Percentiles rank a stretch among this genome's conserved stretches.
phyloP scores from a whole-genome alignment of 2,329 filamentous ascomycete genomes.

The Hymenoscyphus repandus region DNA sequence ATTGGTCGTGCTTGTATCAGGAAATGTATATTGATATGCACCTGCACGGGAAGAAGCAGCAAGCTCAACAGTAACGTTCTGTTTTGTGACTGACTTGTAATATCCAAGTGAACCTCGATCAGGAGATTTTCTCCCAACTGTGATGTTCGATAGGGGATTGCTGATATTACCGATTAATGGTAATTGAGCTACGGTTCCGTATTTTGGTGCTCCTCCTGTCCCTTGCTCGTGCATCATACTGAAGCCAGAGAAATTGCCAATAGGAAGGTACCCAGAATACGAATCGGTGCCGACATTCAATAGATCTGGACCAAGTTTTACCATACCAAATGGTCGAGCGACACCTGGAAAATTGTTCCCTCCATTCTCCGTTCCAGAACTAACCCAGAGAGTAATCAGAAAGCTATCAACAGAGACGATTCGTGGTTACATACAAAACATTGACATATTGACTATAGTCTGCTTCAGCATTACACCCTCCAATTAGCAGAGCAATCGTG shows the following conservation, averaged over 20 bases:
- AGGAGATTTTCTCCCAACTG: conserved; percentile 46
- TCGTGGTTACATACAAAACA: conserved; percentile 18
- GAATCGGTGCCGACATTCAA: conserved; percentile 44
- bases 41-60: conserved; percentile 51
- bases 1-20: conserved; percentile 35
- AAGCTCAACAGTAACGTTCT: conserved; percentile 52
- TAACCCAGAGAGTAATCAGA: conserved; percentile 6
- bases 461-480: not conserved
- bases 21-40: conserved; percentile 57
- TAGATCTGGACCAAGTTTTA: conserved; percentile 37
- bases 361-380: conserved; percentile 36
- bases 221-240: conserved; percentile 62
- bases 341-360: conserved; percentile 42
- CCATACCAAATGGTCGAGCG: conserved; percentile 39
- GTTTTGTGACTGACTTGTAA: conserved; percentile 51
- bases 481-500: not conserved
- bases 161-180: conserved; percentile 44
- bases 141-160: conserved; percentile 51
- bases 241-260: conserved; percentile 53
- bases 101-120: conserved; percentile 55
- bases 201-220: conserved; percentile 65
- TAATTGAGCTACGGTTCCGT: conserved; percentile 59
- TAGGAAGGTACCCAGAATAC: conserved; percentile 47
- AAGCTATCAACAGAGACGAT: not conserved
- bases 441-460: conserved; percentile 26